phyloP scores from a whole-genome alignment of 768 basidiomycete species.

The Porpolomopsis calyptriformis region DNA sequence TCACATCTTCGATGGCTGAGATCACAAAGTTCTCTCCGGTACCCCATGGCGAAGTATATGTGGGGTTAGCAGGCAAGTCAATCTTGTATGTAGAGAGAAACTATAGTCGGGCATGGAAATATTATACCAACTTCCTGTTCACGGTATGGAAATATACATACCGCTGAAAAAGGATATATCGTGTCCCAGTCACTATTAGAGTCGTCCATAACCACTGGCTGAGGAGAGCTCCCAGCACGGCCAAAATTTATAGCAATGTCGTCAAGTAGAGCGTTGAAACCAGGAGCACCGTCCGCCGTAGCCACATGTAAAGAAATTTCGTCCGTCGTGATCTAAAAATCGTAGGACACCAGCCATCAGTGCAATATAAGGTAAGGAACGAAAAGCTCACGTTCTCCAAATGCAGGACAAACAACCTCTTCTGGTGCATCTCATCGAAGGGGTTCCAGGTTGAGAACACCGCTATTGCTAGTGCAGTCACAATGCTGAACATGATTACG shows the following conservation, averaged over 20 bases:
- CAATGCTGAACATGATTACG: conserved; percentile 35
- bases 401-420: conserved; percentile 74
- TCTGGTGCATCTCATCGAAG: conserved; percentile 82
- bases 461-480: conserved; percentile 42
- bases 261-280: conserved; percentile 50
- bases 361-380: background rate
- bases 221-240: conserved; percentile 26
- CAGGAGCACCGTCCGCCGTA: conserved; percentile 72
- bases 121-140: background rate
- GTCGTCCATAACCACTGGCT: conserved; percentile 53
- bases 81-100: conserved; percentile 83
- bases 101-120: conserved; percentile 22
- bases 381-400: conserved; percentile 65
- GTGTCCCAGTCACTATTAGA: conserved; percentile 84
- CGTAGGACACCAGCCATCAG: background rate
- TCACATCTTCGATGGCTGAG: conserved; percentile 42
- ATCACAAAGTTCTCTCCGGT: conserved; percentile 37
- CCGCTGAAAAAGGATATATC: conserved; percentile 70
- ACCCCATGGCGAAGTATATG: conserved; percentile 43
- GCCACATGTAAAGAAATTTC: conserved; percentile 75
- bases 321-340: conserved; percentile 50
- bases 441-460: conserved; percentile 49
- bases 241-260: conserved; percentile 55
- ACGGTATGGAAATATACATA: conserved; percentile 22
- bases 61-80: conserved; percentile 39